Evolutionary conservation across 257 asterid genomes (phyloP), one percentile per base, ranked within the genome.

Genomic region (Prunella vulgaris): DNA sequence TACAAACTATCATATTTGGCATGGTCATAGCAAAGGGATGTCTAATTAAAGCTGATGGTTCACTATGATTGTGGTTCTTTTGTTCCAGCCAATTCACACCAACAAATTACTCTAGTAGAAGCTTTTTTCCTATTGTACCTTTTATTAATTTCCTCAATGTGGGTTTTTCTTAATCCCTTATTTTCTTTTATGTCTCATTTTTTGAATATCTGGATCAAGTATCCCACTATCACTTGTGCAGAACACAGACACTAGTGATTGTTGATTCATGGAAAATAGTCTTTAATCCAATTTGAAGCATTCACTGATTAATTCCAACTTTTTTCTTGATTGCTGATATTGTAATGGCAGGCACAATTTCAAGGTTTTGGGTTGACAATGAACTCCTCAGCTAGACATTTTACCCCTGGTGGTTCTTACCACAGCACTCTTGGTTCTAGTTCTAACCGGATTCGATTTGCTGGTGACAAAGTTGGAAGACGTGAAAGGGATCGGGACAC

Each of bases 401-500:
- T 75, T 71, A 78, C 85, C 20, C 88, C 78, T 13, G 67, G 81
- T 69, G 86, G 87, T 66, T 72, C 95, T 60, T 87, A 81, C 85
- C 97, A 83, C 25, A 77, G 79, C 75, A 79, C 76, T 65, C 53
- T 75, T 71, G 95, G 90, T 30, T 81, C 87, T 54, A 64, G 78
- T 82, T 77, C 87, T 76, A 84, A 70, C 70, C 81, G 87, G 76
- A 77, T 72, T 77, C 88, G 85, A 69, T 78, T 77, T 64, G 66
- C 81, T 63, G 64, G 72, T 24, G 97, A 84, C 66, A 94, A 76
- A 83, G 84, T 83, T 66, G 97, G 87, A 79, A 83, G 97, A 69
- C 98, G 91, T 57, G 98, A 89, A 49, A 85, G 91, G 84, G 96
- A 87, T 46, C 85, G 86, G 53, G 93, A 84, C 64, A 64, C 83